A percentile compares a stretch with the other conserved stretches of the same genome.
Evolutionary conservation across 78 protist genomes (phyloP).

Genomic region (Isochrysis galbana): DNA sequence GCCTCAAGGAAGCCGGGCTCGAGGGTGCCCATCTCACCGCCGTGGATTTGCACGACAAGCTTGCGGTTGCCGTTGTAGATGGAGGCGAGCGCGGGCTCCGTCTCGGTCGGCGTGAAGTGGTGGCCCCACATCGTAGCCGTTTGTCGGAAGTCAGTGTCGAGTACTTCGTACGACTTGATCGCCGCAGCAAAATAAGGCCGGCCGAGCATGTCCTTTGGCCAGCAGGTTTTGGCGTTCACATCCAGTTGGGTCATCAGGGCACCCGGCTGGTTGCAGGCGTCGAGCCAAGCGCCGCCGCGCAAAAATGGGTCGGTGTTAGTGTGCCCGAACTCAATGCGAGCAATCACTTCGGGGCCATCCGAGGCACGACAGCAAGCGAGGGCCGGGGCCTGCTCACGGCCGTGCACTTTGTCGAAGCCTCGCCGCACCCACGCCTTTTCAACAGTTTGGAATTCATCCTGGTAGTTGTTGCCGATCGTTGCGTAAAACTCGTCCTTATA

Average conservation of each 20-base stretch:
- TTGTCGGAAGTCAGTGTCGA: background rate
- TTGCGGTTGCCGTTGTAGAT: background rate
- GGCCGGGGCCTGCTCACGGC: background rate
- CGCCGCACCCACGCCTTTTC: background rate
- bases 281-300: background rate
- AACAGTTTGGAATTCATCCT: background rate
- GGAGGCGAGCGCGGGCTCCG: background rate
- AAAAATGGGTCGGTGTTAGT: background rate
- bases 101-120: background rate
- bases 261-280: background rate
- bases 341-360: background rate
- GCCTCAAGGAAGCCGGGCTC: background rate
- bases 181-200: constrained; percentile 1
- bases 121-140: background rate
- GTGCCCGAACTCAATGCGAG: background rate
- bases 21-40: background rate
- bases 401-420: background rate
- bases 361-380: background rate
- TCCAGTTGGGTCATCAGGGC: background rate
- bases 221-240: background rate
- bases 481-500: background rate
- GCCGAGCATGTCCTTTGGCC: background rate
- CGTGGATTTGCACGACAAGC: background rate
- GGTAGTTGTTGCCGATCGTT: constrained; percentile 2
- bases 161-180: background rate